These are phyloP conservation scores for Eucalyptus cloeziana DNA, from an alignment of 345 rosid species.

Conservation along the genomic window DNA sequence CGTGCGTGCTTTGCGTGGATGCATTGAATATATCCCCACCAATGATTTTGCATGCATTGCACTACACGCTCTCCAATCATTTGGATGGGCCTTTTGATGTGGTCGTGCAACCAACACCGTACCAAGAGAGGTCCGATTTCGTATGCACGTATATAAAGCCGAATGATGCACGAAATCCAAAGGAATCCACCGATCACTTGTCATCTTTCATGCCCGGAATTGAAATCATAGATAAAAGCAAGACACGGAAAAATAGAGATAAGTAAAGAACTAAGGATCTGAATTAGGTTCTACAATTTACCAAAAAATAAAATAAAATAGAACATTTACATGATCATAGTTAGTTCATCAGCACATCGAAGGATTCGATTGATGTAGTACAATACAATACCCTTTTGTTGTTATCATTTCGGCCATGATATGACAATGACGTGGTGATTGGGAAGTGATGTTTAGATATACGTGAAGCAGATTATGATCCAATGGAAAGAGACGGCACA, in stretches of 20 bases:
- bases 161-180: neutral
- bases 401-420: neutral
- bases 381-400: neutral
- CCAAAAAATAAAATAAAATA: accelerated
- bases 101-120: neutral
- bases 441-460: neutral
- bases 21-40: neutral
- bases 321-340: neutral
- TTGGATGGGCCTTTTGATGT: neutral
- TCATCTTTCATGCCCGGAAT: neutral
- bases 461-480: neutral
- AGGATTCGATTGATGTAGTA: neutral
- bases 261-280: neutral
- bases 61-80: neutral
- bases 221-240: neutral
- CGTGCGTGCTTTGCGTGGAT: neutral
- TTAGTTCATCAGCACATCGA: accelerated
- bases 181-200: neutral
- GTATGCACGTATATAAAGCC: neutral
- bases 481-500: accelerated
- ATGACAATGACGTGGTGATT: accelerated
- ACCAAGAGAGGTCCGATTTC: neutral
- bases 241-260: neutral
- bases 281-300: neutral
- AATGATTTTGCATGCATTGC: neutral